A percentile compares a stretch with the other conserved stretches of the same genome.
Conservation (phyloP, 2,329 filamentous ascomycete species). For the Penicillium sp. region DNA sequence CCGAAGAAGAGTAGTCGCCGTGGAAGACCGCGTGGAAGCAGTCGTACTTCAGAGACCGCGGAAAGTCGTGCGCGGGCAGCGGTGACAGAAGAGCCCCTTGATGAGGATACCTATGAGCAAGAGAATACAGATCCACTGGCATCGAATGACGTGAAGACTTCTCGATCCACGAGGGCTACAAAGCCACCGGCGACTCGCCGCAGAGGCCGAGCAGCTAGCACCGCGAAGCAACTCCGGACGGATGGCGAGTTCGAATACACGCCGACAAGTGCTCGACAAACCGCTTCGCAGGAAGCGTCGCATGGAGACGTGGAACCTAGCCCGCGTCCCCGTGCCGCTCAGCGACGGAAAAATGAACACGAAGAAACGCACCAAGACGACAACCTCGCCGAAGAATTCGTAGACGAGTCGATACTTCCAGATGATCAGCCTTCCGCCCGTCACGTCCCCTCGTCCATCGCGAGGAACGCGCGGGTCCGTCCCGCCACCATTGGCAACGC, state of each 20-base stretch:
- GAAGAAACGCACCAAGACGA: slow-evolving; percentile 28
- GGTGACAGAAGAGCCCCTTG: slow-evolving; percentile 41
- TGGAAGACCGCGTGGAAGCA: slow-evolving; percentile 34
- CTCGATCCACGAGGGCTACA: slow-evolving; percentile 19
- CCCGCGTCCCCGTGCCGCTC: slow-evolving; percentile 18
- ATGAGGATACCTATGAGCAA: slow-evolving; percentile 26
- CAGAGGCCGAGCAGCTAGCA: slow-evolving; percentile 24
- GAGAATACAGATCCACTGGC: slow-evolving; percentile 18
- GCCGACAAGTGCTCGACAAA: slow-evolving; percentile 29
- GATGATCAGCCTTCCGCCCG: slow-evolving; percentile 25
- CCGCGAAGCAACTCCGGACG: slow-evolving; percentile 29
- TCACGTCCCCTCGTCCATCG: slow-evolving; percentile 33
- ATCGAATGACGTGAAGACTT: slow-evolving; percentile 25
- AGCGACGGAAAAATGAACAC: slow-evolving; percentile 15
- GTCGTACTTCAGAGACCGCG: slow-evolving; percentile 25
- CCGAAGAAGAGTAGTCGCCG: slow-evolving; percentile 24
- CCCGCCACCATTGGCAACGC: slow-evolving; percentile 25
- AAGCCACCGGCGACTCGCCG: slow-evolving; percentile 25
- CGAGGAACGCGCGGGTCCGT: slow-evolving; percentile 27
- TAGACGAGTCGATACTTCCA: slow-evolving; percentile 33
- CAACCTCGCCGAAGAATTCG: slow-evolving; percentile 30
- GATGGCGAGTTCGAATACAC: slow-evolving; percentile 46
- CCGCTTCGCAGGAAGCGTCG: slow-evolving; percentile 19
- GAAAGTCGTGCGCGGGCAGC: slow-evolving; percentile 36
- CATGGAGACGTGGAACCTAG: slow-evolving; percentile 20